These are phyloP conservation scores for Colletotrichum magnum DNA, from an alignment of 2,329 filamentous ascomycete genomes.

Conservation along the genomic window DNA sequence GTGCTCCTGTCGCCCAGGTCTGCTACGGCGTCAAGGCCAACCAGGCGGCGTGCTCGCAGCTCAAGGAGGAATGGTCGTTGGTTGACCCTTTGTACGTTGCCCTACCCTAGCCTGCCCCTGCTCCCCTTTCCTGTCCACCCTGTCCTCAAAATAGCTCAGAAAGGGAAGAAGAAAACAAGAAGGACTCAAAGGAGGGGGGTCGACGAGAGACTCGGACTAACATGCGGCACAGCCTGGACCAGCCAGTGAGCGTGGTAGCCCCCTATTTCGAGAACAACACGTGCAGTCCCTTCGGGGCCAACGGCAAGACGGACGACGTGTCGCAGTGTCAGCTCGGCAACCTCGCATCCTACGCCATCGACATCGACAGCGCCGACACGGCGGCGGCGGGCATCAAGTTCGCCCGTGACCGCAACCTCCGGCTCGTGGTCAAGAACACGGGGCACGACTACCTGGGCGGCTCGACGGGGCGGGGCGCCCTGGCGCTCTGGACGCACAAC, in stretches of 20 bases:
- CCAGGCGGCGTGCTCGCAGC: background rate
- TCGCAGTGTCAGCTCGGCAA: slow-evolving; percentile 51
- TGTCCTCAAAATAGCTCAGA: too few relatives aligned
- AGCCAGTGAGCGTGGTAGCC: slow-evolving; percentile 42
- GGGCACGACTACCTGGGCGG: slow-evolving; percentile 62
- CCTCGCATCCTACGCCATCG: slow-evolving; percentile 46
- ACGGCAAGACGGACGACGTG: slow-evolving; percentile 43
- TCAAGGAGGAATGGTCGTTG: background rate
- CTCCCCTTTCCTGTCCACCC: background rate
- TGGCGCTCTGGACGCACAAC: slow-evolving; percentile 57
- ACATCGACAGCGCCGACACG: slow-evolving; percentile 46
- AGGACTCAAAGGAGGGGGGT: too few relatives aligned
- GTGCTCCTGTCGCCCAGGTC: background rate
- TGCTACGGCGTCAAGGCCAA: background rate
- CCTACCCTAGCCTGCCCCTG: background rate
- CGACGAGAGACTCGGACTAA: too few relatives aligned
- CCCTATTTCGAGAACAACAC: slow-evolving; percentile 46
- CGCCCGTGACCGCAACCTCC: slow-evolving; percentile 60
- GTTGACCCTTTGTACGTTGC: slow-evolving; percentile 5
- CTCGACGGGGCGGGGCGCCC: slow-evolving; percentile 50
- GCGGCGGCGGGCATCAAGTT: slow-evolving; percentile 52
- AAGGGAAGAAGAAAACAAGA: too few relatives aligned
- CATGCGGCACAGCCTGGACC: background rate
- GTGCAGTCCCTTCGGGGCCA: slow-evolving; percentile 50
- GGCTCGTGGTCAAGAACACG: slow-evolving; percentile 65